Evolutionary conservation across 2,329 filamentous ascomycete genomes (phyloP).

Genomic region (Simplicillium aogashimaense): DNA sequence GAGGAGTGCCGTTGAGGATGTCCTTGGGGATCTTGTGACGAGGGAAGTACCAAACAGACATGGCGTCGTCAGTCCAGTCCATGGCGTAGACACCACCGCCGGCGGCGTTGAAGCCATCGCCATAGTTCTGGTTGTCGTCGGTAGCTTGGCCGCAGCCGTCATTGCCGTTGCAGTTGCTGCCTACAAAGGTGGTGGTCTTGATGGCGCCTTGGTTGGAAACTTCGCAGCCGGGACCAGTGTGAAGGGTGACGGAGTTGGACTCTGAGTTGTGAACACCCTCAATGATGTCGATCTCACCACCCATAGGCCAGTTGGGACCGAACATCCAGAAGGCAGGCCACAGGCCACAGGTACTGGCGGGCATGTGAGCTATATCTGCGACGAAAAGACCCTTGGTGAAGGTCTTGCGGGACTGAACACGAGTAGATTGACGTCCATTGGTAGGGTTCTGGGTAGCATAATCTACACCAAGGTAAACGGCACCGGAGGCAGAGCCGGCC

Average conservation of each 20-base stretch:
- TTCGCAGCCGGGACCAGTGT: constrained; percentile 52
- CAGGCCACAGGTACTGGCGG: constrained; percentile 57
- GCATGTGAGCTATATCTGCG: constrained; percentile 67
- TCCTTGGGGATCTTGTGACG: constrained; percentile 55
- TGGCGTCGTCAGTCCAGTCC: constrained; percentile 64
- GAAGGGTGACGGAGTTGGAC: constrained; percentile 55
- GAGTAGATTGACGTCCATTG: constrained; percentile 58
- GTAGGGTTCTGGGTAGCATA: constrained; percentile 41
- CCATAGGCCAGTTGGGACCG: constrained; percentile 58
- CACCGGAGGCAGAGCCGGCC: constrained; percentile 42
- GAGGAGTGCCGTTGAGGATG: constrained; percentile 46
- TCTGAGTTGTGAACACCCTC: constrained; percentile 61
- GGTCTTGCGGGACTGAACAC: constrained; percentile 54
- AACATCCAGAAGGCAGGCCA: constrained; percentile 70
- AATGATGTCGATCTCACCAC: constrained; percentile 72
- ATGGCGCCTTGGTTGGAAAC: constrained; percentile 40
- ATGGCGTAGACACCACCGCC: constrained; percentile 64
- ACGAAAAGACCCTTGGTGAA: constrained; percentile 65
- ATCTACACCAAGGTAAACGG: constrained; percentile 63
- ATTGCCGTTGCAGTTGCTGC: constrained; percentile 47
- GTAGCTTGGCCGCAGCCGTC: constrained; percentile 51
- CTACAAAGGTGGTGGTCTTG: constrained; percentile 32
- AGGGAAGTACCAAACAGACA: constrained; percentile 77
- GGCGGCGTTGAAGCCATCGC: constrained; percentile 59
- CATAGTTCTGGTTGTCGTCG: constrained; percentile 45